Conservation (phyloP, 1,139 yeast species). For the Hansenula sp. region DNA sequence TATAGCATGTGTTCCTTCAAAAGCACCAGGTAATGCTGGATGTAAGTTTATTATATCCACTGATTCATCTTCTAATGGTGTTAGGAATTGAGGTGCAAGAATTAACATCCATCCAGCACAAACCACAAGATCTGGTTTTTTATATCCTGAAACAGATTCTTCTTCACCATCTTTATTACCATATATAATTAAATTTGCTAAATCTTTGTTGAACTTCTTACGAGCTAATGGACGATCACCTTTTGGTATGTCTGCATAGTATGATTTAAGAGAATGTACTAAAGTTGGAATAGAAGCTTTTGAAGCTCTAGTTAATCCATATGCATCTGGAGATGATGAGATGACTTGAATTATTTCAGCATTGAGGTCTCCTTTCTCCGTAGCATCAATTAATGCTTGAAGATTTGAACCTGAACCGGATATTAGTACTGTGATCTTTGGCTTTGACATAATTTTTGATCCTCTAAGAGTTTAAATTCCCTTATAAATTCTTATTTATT, state of each 20-base stretch:
- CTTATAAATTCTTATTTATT: too few species aligned
- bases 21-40: conserved; percentile 96
- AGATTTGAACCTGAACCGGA: conserved; percentile 94
- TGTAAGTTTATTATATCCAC: conserved; percentile 87
- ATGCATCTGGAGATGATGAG: conserved; percentile 80
- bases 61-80: conserved; percentile 54
- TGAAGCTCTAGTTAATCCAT: conserved; percentile 75
- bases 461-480: too few species aligned
- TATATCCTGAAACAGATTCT: conserved; percentile 26
- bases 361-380: conserved; percentile 31
- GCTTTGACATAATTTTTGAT: conserved; percentile 8
- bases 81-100: conserved; percentile 69
- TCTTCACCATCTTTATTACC: conserved; percentile 36
- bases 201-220: conserved; percentile 67
- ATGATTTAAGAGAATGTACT: conserved; percentile 67
- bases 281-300: conserved; percentile 63
- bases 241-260: conserved; percentile 71
- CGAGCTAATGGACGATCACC: conserved; percentile 57
- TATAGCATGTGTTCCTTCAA: conserved; percentile 96
- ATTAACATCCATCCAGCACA: conserved; percentile 99
- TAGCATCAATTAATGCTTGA: conserved; percentile 86
- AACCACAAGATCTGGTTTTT: conserved; percentile 75
- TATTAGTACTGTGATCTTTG: conserved; percentile 67
- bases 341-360: conserved; percentile 61
- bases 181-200: conserved; percentile 61